Base-by-base conservation (phyloP, 2,329 filamentous ascomycete genomes). In the Drechslera avenae region DNA sequence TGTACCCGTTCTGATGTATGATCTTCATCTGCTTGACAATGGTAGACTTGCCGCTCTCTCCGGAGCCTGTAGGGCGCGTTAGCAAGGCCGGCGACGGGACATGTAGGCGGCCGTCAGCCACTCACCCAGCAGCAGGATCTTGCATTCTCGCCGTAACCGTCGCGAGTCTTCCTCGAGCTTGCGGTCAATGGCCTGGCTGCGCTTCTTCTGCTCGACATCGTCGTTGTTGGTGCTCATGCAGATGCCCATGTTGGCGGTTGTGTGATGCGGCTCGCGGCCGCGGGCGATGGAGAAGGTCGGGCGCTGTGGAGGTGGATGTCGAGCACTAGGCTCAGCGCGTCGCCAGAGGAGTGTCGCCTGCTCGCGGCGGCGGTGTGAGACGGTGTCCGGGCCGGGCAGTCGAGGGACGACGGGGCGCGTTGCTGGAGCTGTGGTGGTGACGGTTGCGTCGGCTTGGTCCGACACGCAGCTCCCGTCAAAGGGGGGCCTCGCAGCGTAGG, bases 21-120 rank as follows among this genome's bases (percentile, higher is more conserved):
- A 99, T 99, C 78, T 97, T 99, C 94, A 99, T 99, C 81, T 99
- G 94, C 77, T 99, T 99, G 64, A 99, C 94, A 67, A 99, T 97
- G 8, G 94, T 99, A 51, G 94, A 97, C 78, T 99, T 99, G 63
- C 94, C 94, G 76, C 93, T 97, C 79, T 99, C 94, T 61, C 94
- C 94, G 60, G 94, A 97, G 61, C 94, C 94, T 97, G 73, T 40
- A 54, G 42, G 26, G 48, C 45, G 35, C 35, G 64, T 73, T 72
- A 74, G 69, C 63, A 49, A 49, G 19, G 28, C 17, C 16, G 16
- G 12, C 19, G 23, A 28, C 16, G 9, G 31, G 18, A 44, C 36
- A 48, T 18, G 43, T 34, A 4, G 18, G 39, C 39, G 21, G 33
- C n/a, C 23, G 18, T 39, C 17, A 32, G 41, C 46, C 48, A 74